These are phyloP conservation scores for Medicago ruthenica DNA, from an alignment of 306 rosid species.

Conservation along the genomic window DNA sequence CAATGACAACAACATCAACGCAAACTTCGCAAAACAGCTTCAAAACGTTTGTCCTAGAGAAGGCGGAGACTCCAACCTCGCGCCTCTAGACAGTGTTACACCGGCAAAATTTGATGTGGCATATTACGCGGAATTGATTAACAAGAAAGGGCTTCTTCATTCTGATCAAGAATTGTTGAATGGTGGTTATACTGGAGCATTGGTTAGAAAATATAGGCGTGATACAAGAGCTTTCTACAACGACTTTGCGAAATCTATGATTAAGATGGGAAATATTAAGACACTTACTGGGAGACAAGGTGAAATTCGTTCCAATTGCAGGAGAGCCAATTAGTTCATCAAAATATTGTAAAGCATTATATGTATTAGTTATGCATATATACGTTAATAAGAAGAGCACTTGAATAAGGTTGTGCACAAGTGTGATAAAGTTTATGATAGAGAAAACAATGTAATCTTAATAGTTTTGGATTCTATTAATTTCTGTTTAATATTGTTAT, in stretches of 20 bases:
- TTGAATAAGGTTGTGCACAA: neutral
- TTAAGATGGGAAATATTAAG: slow-evolving; percentile 62
- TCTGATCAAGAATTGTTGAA: slow-evolving; percentile 57
- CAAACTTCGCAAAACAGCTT: slow-evolving; percentile 35
- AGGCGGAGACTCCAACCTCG: slow-evolving; percentile 51
- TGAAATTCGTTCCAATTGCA: slow-evolving; percentile 54
- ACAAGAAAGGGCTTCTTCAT: slow-evolving; percentile 52
- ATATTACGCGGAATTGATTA: slow-evolving; percentile 37
- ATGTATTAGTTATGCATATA: neutral
- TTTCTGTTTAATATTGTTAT: neutral
- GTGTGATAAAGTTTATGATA: neutral
- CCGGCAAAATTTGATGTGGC: slow-evolving; percentile 18
- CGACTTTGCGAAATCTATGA: slow-evolving; percentile 49
- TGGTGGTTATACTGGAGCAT: slow-evolving; percentile 43
- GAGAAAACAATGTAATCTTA: neutral
- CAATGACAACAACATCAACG: slow-evolving; percentile 49
- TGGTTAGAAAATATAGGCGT: slow-evolving; percentile 44
- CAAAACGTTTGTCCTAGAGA: slow-evolving; percentile 42
- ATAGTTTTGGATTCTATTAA: neutral
- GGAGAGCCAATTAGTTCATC: slow-evolving; percentile 32
- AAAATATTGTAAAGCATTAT: neutral
- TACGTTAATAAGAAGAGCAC: neutral
- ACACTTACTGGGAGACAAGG: slow-evolving; percentile 54
- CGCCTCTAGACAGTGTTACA: slow-evolving; percentile 51
- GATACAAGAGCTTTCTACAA: slow-evolving; percentile 5